Base-by-base conservation (phyloP, 2,329 filamentous ascomycete genomes). In the Verticillium dahliae region DNA sequence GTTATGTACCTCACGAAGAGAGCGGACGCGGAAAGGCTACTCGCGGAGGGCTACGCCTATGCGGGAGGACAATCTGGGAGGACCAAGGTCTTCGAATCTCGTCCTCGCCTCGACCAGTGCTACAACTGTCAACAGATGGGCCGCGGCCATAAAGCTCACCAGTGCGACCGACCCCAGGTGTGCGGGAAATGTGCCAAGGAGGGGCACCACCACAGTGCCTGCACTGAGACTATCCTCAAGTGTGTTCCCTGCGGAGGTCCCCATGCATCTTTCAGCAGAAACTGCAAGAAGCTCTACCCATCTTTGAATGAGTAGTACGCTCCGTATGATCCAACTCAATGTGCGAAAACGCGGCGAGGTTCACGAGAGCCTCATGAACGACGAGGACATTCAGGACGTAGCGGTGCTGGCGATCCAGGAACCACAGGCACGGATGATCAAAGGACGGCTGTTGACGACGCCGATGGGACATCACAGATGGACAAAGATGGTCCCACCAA, bases 51-150 rank as follows among this genome's bases (percentile, higher is more conserved):
- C 14, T 69, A 64, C 62, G 68, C 69, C 60, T 62, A 67, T 56
- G 64, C 61, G 5, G 18, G 18, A 22, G 18, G 18, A 22, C 18
- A 22, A 22, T 22, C 18, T 22, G 18, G 18, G 18, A 22, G 18
- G 18, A 22, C 18, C 18, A 22, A 22, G 18, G 18, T 22, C 18
- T 22, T 22, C 18, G 18, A 22, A 58, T 65, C 60, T 27, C 65
- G 67, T 56, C 62, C 59, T 41, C 62, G 64, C 61, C 68, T 66
- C 37, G 61, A 65, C 34, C 63, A 72, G 67, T 73, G 64, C 59
- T 73, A 71, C 56, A 72, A 72, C 41, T 73, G 66, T 59, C 63
- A 72, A 63, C 60, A 70, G 60, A 66, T 71, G 39, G 62, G 65
- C n/a, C 22, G 31, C 52, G 52, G 52, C 52, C 62, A 71, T 50